Base-by-base conservation (phyloP, 805 yeast genomes). In the Starmerella apis region DNA sequence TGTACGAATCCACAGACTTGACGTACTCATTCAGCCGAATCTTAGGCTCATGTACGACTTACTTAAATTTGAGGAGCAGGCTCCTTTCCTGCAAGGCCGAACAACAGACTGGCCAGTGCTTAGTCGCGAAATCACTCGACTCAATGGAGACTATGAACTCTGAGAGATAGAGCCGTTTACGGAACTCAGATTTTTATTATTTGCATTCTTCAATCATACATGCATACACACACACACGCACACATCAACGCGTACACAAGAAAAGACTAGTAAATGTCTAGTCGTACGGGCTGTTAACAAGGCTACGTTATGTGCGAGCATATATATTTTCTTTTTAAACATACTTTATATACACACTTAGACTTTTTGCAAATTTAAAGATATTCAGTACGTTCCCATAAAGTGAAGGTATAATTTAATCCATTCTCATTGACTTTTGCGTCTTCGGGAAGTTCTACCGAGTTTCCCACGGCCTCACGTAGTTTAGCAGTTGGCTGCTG, bases 21-120 rank as follows among this genome's bases (percentile, higher is more conserved):
- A 90, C 64, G 88, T 90, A 51, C 86, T 90, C 28, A 90, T 90
- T 55, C 97, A 90, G 65, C 97, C 97, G 13, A 90, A 87, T 63
- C 70, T 90, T 63, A 77, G 90, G 63, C 81, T 90, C 62, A 83
- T 87, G 86, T 90, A 86, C 65, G 96, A 88, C 61, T 70, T 90
- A 53, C 78, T 86, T 64, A 81, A 80, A 63, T 77, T 79, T 79
- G 83, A 78, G 59, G 81, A 69, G 57, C n/a, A n/a, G 18, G 23
- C 28, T 11, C 33, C 25, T 16, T 41, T 25, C 16, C 16, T 41
- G 1, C 56, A 53, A 65, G 63, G 58, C 27, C 71, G 95, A 30
- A 86, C 80, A 49, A 80, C 85, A 47, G 96, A 87, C 59, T 90
- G 97, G 97, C 83, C 78, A 61, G 73, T 83, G 5, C 68, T 90